Evolutionary conservation across 2,329 filamentous ascomycete species (phyloP), one percentile per base, ranked within the genome.

Genomic region (Drechslera avenae): DNA sequence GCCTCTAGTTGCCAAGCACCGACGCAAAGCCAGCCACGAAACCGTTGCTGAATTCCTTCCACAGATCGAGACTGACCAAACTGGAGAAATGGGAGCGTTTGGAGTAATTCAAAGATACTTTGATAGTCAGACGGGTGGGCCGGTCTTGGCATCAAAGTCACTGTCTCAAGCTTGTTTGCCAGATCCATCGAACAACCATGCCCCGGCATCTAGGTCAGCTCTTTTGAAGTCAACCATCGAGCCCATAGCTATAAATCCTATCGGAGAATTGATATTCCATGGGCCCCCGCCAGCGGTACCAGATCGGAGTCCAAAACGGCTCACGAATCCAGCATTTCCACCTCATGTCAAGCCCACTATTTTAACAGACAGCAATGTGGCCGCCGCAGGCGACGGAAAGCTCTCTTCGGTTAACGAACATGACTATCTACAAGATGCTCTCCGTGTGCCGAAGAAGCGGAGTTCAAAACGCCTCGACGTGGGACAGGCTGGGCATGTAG

Each of bases 21-120:
- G 56, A 36, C 63, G 62, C 18, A 50, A 66, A 46, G 58, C 48
- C 19, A 59, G 57, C 7, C 52, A 47, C 28, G 60, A 61, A n/a
- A 56, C 50, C n/a, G 50, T 60, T 41, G 52, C 55, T 26, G 54
- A 63, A n/a, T 37, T 58, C 18, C 51, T 63, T 14, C 59, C 63
- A 9, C 58, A 67, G 36, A 57, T 61, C 16, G 62, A 69, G 19
- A 63, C 64, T 17, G 56, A 62, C 13, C 48, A 57, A 17, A 50
- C 58, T 7, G 60, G 50, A 7, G 63, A 65, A 14, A 50, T 61
- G 31, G 63, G 62, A n/a, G 63, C 63, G 4, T 65, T 66, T 43
- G 51, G 64, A 17, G 60, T 68, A 7, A 65, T 69, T 19, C 64
- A 71, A 35, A 62, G 64, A 42, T 69, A 70, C 33, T 68, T 66